Evolutionary conservation across 2,329 filamentous ascomycete species (phyloP), one percentile per base, ranked within the genome.

Genomic region (Diaporthe vexans): DNA sequence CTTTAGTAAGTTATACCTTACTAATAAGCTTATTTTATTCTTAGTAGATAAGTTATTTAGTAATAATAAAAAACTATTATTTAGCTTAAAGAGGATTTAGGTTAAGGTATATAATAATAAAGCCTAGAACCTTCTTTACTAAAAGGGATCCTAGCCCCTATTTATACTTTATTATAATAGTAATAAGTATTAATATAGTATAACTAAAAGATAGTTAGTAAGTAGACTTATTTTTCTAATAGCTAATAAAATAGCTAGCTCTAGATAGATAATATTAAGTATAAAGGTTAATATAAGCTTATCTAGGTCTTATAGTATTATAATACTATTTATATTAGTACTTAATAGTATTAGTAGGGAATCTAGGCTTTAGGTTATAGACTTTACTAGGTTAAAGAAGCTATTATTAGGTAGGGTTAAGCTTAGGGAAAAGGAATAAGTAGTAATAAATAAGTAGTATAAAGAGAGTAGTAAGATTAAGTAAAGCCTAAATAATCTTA

Each of bases 301-400:
- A 54, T 54, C 26, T 26, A 54, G 4, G 4, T 54, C 1, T 26
- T 54, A 54, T 54, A 54, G 10, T 54, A 54, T 54, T 6, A 26
- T 54, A 26, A 54, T 54, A 54, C 11, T 54, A 54, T 54, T 54
- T 54, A 54, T 54, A 26, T 54, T 54, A 54, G 15, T 37, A 37
- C n/a, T n/a, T 37, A 37, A 37, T 37, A 11, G 2, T 11, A 2
- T 26, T 54, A 54, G 26, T 26, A 54, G 13, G 0, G 15, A 54
- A 15, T 15, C 17, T 26, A 54, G 10, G n/a, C 10, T 54, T 26
- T 54, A 54, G 3, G 0, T 54, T 54, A 54, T 54, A 26, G 26
- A 54, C 6, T 7, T 54, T 54, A 54, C 8, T 54, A 54, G 4
- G 3, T 54, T 54, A 54, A 26, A 54, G 13, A 17, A 54, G 10